A percentile compares a stretch with the other conserved stretches of the same genome.
These are phyloP conservation scores for Geotrichum australiense DNA, from an alignment of 1,139 yeast genomes.

Conservation along the genomic window DNA sequence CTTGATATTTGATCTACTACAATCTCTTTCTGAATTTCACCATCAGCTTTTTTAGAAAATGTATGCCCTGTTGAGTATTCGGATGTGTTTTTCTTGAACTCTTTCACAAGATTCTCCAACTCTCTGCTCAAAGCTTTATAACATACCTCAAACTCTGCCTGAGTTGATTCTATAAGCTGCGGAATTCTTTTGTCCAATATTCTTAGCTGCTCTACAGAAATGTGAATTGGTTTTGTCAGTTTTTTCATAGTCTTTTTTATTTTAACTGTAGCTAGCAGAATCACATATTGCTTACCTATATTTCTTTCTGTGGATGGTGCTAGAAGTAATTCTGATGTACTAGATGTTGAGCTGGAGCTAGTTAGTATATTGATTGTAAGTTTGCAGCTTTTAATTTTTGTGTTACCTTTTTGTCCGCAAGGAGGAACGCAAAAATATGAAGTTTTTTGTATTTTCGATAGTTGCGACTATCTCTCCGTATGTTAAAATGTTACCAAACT, in stretches of 20 bases:
- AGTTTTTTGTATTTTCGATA: constrained; percentile 6
- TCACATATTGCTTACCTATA: neutral
- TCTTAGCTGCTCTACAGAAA: constrained; percentile 12
- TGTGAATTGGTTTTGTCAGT: neutral
- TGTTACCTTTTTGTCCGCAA: neutral
- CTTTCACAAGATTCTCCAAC: too few species aligned
- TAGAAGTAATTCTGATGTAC: too few species aligned
- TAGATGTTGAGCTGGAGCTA: neutral
- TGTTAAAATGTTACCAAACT: neutral
- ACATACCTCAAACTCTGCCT: constrained; percentile 7
- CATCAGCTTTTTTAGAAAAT: too few species aligned
- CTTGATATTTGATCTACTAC: too few species aligned
- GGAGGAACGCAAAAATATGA: constrained; percentile 2
- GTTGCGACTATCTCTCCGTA: neutral
- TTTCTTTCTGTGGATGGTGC: too few species aligned
- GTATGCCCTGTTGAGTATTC: too few species aligned
- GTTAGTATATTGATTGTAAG: neutral
- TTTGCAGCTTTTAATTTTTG: neutral
- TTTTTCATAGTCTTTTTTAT: neutral
- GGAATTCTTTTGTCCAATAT: constrained; percentile 10
- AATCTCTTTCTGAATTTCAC: too few species aligned
- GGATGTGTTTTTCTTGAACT: too few species aligned
- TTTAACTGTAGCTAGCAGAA: neutral
- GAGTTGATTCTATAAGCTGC: constrained; percentile 5
- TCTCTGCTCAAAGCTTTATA: constrained; percentile 6